Evolutionary conservation across 495 filamentous ascomycete genomes (phyloP).

Genomic region (Glonium stellatum): DNA sequence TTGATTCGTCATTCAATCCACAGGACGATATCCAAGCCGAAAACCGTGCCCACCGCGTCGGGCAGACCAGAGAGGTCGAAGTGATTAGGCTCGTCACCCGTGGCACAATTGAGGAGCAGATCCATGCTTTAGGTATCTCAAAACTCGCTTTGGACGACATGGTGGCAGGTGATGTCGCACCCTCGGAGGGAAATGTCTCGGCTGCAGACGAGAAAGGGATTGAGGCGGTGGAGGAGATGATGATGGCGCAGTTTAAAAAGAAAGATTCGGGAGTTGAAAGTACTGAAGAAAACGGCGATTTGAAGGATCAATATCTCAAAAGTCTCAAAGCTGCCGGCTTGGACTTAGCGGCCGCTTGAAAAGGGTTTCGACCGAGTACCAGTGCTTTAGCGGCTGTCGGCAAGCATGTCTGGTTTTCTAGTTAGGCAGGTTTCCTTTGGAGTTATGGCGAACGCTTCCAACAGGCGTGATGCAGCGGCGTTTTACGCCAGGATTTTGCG

Average conservation of each 20-base stretch:
- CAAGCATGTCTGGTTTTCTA: too few species aligned
- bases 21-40: slow-evolving; percentile 95
- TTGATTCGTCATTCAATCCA: slow-evolving; percentile 91
- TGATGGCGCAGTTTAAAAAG: slow-evolving; percentile 37
- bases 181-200: not conserved
- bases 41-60: slow-evolving; percentile 91
- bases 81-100: slow-evolving; percentile 73
- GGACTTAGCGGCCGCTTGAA: slow-evolving; percentile 29
- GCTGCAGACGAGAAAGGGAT: slow-evolving; percentile 8
- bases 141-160: slow-evolving; percentile 88
- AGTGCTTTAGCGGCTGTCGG: too few species aligned
- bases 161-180: slow-evolving; percentile 56
- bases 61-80: slow-evolving; percentile 83
- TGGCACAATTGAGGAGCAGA: slow-evolving; percentile 87
- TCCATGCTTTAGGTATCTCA: slow-evolving; percentile 78
- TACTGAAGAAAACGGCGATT: slow-evolving; percentile 24
- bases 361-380: not conserved
- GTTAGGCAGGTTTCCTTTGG: too few species aligned
- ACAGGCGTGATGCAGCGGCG: too few species aligned
- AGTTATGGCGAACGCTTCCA: too few species aligned
- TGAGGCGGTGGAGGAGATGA: slow-evolving; percentile 55
- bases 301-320: slow-evolving; percentile 34
- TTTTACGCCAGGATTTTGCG: too few species aligned
- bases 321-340: slow-evolving; percentile 35
- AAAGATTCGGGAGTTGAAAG: slow-evolving; percentile 8